Evolutionary conservation across 1,284 basidiomycete species (phyloP), one percentile per base, ranked within the genome.

Genomic region (Porogramme epimiltina): DNA sequence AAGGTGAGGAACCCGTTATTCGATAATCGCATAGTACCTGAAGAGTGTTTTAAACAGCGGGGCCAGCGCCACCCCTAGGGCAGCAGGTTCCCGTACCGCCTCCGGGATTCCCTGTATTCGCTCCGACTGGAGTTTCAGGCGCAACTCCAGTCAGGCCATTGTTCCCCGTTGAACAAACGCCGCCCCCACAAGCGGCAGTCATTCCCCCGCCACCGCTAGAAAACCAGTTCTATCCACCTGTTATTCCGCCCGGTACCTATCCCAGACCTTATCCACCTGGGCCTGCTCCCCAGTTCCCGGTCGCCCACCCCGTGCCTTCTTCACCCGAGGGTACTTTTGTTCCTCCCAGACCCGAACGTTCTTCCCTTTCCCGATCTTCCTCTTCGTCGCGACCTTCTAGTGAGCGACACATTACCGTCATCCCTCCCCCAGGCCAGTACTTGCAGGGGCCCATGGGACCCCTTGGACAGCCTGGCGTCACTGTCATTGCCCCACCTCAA

Each of bases 161-260:
- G 18, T 59, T 42, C 15, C 58, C 58, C 23, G 25, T 37, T 0
- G 52, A 51, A 3, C 18, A 5, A 4, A 56, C 58, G 1, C 58
- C 58, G 9, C 37, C 52, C 6, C 45, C 52, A 9, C 40, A 42
- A 3, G 3, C 16, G 3, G 23, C 52, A 3, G 50, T 70, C 15
- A 62, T 72, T 44, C 70, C 68, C 46, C 8, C 52, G 28, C 22
- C 40, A 15, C 25, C n/a, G 25, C 1, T 38, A 5, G n/a, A 10
- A 6, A 31, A 31, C 13, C 28, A 6, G 8, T 49, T 33, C 3
- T n/a, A 19, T 31, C 23, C 37, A 11, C 61, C 61, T 19, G 59
- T 62, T 8, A 61, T 60, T 39, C 61, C 61, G 2, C 51, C 54
- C 20, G 38, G 42, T 24, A 36, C 52, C 9, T 28, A 47, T n/a